A percentile compares a stretch with the other conserved stretches of the same genome.
phyloP scores from a whole-genome alignment of 768 basidiomycete species.

The Lactifluus piperatus region DNA sequence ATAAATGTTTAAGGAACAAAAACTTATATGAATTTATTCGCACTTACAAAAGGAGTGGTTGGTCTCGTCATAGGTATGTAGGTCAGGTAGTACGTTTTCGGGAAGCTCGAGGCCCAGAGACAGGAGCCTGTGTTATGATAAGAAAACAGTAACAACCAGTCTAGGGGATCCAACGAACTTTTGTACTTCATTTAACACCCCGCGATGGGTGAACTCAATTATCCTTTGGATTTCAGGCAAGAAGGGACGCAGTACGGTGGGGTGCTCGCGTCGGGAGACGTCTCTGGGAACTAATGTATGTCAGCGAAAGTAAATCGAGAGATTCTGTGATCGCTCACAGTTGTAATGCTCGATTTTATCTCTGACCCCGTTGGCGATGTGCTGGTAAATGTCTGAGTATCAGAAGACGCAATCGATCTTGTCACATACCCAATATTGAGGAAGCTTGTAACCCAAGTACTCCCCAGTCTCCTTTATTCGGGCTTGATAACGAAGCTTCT shows the following conservation, averaged over 20 bases:
- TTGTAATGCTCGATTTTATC: constrained; percentile 62
- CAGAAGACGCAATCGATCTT: background rate
- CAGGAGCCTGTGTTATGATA: constrained; percentile 31
- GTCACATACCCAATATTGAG: constrained; percentile 42
- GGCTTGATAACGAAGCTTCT: constrained; percentile 27
- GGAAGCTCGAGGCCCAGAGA: constrained; percentile 46
- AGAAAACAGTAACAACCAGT: constrained; percentile 21
- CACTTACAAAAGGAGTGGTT: constrained; percentile 20
- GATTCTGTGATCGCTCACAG: constrained; percentile 30
- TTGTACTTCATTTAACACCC: constrained; percentile 35
- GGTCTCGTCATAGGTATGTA: constrained; percentile 35
- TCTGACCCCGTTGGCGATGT: constrained; percentile 50
- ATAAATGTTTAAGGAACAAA: background rate
- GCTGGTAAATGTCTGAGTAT: constrained; percentile 29
- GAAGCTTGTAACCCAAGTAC: constrained; percentile 48
- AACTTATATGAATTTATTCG: too few relatives aligned
- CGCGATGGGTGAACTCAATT: constrained; percentile 40
- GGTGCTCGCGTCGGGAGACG: constrained; percentile 39
- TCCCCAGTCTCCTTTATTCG: constrained; percentile 35
- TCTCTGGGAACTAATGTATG: constrained; percentile 40
- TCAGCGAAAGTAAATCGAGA: background rate
- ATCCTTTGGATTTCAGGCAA: constrained; percentile 46
- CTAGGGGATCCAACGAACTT: constrained; percentile 32
- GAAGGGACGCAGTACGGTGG: constrained; percentile 40
- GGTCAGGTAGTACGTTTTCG: constrained; percentile 42